phyloP scores from a whole-genome alignment of 441 rosid species.

The Isatis lusitanica region DNA sequence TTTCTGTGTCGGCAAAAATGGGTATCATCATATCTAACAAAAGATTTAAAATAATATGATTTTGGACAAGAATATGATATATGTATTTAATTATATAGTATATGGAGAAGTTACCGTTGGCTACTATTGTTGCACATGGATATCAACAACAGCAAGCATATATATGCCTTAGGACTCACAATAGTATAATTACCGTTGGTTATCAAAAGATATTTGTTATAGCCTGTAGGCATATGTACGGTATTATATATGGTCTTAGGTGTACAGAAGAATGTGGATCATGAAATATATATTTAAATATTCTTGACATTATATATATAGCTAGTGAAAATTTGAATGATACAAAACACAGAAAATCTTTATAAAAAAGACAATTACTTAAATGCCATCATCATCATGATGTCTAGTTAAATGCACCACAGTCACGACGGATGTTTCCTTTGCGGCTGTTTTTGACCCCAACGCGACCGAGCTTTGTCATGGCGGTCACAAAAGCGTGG shows the following conservation, averaged over 20 bases:
- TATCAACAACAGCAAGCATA: background rate
- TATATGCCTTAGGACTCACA: background rate
- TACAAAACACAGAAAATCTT: too few species aligned
- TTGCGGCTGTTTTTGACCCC: slow-evolving; percentile 58
- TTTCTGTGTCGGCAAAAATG: background rate
- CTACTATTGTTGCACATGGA: background rate
- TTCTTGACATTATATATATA: too few species aligned
- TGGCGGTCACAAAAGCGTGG: slow-evolving; percentile 57
- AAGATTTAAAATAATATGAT: background rate
- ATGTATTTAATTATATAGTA: too few species aligned
- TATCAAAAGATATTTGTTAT: too few species aligned
- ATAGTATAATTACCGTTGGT: background rate
- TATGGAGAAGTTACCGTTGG: background rate
- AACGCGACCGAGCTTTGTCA: slow-evolving; percentile 71
- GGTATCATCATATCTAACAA: background rate
- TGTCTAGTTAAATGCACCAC: slow-evolving; percentile 48
- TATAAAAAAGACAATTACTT: background rate
- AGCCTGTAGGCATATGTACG: background rate
- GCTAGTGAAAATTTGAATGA: too few species aligned
- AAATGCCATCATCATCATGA: background rate
- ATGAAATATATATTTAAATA: too few species aligned
- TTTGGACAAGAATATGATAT: background rate
- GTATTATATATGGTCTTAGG: too few species aligned
- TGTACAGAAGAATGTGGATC: too few species aligned
- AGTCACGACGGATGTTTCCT: slow-evolving; percentile 68